These are phyloP conservation scores for Schizothecium vesticola DNA, from an alignment of 495 filamentous ascomycete genomes.

Conservation along the genomic window DNA sequence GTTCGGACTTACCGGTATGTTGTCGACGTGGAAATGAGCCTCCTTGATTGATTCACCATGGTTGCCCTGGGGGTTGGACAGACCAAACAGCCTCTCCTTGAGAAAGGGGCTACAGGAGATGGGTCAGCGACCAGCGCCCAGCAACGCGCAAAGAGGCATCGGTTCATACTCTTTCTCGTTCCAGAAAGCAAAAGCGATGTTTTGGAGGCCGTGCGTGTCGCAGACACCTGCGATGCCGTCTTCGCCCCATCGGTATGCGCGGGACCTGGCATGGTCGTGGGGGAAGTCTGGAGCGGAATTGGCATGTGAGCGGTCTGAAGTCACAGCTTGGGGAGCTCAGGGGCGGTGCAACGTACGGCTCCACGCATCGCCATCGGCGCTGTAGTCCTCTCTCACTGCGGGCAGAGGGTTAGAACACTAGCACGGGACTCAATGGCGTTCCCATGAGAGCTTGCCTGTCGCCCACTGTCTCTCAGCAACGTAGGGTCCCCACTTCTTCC, in stretches of 20 bases:
- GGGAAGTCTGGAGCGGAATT: slow-evolving; percentile 63
- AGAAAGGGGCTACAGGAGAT: slow-evolving; percentile 64
- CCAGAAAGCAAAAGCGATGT: slow-evolving; percentile 95
- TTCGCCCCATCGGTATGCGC: slow-evolving; percentile 91
- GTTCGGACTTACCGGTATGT: slow-evolving; percentile 56
- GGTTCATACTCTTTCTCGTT: slow-evolving; percentile 81
- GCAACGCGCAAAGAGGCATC: not conserved
- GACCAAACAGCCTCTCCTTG: slow-evolving; percentile 89
- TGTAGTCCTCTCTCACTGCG: slow-evolving; percentile 89
- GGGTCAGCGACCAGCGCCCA: slow-evolving; percentile 7
- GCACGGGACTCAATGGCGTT: slow-evolving; percentile 3
- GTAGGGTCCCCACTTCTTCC: slow-evolving; percentile 92
- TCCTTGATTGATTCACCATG: slow-evolving; percentile 97
- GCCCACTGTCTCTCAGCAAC: slow-evolving; percentile 81
- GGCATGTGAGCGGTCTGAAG: not conserved
- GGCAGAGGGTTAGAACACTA: slow-evolving; percentile 18
- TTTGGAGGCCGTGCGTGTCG: slow-evolving; percentile 82
- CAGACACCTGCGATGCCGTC: slow-evolving; percentile 96
- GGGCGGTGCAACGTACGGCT: slow-evolving; percentile 59
- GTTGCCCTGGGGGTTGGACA: slow-evolving; percentile 93
- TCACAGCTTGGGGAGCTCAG: not conserved
- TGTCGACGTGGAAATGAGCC: slow-evolving; percentile 92
- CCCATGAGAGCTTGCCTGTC: slow-evolving; percentile 52
- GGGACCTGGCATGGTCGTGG: slow-evolving; percentile 82
- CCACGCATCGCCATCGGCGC: slow-evolving; percentile 85